Percentiles rank a stretch among this genome's conserved stretches.
phyloP scores from a whole-genome alignment of 192 early-diverging fungal species.

The Podila epicladia region DNA sequence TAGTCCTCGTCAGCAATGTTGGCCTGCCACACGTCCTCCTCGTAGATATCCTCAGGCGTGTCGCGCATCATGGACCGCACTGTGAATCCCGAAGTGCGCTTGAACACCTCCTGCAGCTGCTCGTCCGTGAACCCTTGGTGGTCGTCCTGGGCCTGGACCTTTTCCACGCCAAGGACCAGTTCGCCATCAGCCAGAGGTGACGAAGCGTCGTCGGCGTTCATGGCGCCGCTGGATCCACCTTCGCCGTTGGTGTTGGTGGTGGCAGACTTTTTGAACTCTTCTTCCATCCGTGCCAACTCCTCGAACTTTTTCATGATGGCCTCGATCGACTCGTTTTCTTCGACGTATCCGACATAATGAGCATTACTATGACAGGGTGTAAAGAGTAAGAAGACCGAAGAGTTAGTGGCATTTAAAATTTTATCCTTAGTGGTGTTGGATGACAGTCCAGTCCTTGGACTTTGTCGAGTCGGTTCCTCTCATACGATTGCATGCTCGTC shows the following conservation, averaged over 20 bases:
- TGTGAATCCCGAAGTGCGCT: slow-evolving; percentile 90
- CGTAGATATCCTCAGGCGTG: slow-evolving; percentile 71
- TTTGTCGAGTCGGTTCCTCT: background rate
- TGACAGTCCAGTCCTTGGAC: background rate
- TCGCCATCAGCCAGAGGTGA: slow-evolving; percentile 11
- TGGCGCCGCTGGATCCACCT: background rate
- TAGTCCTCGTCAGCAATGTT: slow-evolving; percentile 76
- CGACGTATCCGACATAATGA: slow-evolving; percentile 96
- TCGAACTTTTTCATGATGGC: slow-evolving; percentile 99
- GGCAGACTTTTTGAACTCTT: slow-evolving; percentile 70
- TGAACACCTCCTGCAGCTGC: slow-evolving; percentile 92
- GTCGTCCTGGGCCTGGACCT: slow-evolving; percentile 20
- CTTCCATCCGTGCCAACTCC: slow-evolving; percentile 89
- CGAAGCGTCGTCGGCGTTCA: slow-evolving; percentile 6
- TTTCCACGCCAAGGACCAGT: slow-evolving; percentile 34
- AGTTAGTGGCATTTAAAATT: no score
- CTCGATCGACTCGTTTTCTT: slow-evolving; percentile 95
- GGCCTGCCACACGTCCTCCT: slow-evolving; percentile 82
- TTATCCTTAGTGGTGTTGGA: no score
- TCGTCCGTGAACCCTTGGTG: slow-evolving; percentile 69
- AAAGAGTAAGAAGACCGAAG: background rate
- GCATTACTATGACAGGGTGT: slow-evolving; percentile 55
- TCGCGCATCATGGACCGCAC: slow-evolving; percentile 68
- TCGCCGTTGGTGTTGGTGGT: no score
- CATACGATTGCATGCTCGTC: background rate